Conservation (phyloP, 192 early-diverging fungal species). For the Umbelopsis sp. region DNA sequence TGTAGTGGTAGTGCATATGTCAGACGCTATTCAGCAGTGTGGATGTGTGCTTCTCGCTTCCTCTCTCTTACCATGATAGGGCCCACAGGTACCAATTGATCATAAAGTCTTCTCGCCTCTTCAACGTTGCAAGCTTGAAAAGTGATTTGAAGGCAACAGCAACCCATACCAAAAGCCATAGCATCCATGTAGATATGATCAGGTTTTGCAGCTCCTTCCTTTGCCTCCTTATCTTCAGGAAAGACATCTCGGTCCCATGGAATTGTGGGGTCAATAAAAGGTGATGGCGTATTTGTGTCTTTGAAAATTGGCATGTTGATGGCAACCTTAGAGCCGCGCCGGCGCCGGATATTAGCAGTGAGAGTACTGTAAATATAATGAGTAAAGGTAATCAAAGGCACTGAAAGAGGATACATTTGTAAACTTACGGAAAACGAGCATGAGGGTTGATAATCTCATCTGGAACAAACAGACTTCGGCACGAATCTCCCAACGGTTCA, state of each 20-base stretch:
- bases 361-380: conserved; percentile 60
- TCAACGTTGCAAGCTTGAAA: conserved; percentile 94
- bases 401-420: not conserved
- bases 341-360: conserved; percentile 90
- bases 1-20: conserved; percentile 15
- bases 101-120: conserved; percentile 91
- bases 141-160: conserved; percentile 96
- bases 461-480: conserved; percentile 88
- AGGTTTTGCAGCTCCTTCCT: conserved; percentile 76
- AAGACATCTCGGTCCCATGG: conserved; percentile 61
- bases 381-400: not conserved
- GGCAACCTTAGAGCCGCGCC: conserved; percentile 90
- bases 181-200: conserved; percentile 98
- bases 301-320: conserved; percentile 98
- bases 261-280: conserved; percentile 81
- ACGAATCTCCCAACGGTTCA: conserved; percentile 67
- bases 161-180: conserved; percentile 99
- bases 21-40: not conserved
- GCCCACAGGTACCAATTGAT: conserved; percentile 88
- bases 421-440: conserved; percentile 80
- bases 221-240: conserved; percentile 73
- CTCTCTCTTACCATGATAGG: conserved; percentile 75
- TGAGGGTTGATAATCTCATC: conserved; percentile 95
- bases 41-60: not conserved
- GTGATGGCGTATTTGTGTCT: conserved; percentile 86